Base-by-base conservation (phyloP, 371 early-diverging fungal genomes). In the Actinomortierella ambigua region DNA sequence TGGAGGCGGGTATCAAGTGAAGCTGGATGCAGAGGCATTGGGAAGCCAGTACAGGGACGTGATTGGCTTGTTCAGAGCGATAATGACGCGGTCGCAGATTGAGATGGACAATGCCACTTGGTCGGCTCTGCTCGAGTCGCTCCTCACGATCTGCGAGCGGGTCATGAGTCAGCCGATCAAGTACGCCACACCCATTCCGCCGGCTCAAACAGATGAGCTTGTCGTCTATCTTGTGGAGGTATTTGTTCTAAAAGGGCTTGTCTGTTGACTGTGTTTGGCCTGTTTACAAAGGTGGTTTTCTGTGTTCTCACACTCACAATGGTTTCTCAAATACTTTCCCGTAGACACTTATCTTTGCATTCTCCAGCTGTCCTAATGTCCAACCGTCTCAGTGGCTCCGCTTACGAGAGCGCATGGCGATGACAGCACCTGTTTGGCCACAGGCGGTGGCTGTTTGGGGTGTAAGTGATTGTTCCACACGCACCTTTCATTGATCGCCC, bases 21-120 rank as follows among this genome's bases (percentile, higher is more conserved):
- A 57, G 27, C 65, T 77, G 8, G 88, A 87, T 50, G 76, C 80
- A 71, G 85, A 85, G 27, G 84, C 85, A 0, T 50, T 85, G 22
- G 57, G 41, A 29, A 64, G 65, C 4, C 68, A 83, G 4, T 87
- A 86, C 64, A 85, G 83, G 55, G 85, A 88, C 54, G 82, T 84
- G 2, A 73, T 87, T n/a, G 83, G 83, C 20, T 75, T 88, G 0
- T 86, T 83, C 63, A 76, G 87, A 44, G 82, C 88, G 0, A 82
- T 88, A 29, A 75, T 83, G 1, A 68, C 83, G 0, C 77, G 79
- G 13, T 79, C 85, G 6, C 84, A 85, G n/a, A 84, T 88, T 43
- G 85, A 87, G 46, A 78, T 88, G 76, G 87, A 88, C 53, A 65
- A 65, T 53, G 82, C 83, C 57, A 87, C 82, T 42, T 88, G 88